Evolutionary conservation across 352 stramenopile species (phyloP), one percentile per base, ranked within the genome.

Genomic region (Phytophthora fragariaefolia): DNA sequence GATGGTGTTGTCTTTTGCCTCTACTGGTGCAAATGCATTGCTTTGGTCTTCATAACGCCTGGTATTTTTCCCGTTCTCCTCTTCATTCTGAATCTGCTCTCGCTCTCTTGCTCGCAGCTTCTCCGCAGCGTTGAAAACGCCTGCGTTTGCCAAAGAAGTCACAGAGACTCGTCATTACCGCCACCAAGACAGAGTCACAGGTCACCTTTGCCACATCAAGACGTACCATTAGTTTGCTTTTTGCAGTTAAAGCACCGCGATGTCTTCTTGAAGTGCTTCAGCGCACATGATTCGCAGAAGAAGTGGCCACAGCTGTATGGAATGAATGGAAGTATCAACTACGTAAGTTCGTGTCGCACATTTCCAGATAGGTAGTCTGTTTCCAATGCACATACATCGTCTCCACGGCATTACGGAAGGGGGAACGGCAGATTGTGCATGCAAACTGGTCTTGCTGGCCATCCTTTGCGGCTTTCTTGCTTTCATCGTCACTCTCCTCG

Each of bases 261-360:
- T 3, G 79, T 87, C 55, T 95, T 96, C 48, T 85, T 88, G 53
- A 90, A 93, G 20, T 90, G 78, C 62, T 93, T 85, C 32, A 98
- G 72, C 24, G 97, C 95, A 56, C 97, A 99, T 20, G 79, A 53
- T 69, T 98, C 83, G 59, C 97, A 99, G 79, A 99, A 99, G 70
- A 98, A 99, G 73, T 99, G 97, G 0, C 85, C 85, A 51, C 97
- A 99, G 15, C 83, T 91, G 38, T 8, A 52, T 1, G 22, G 23
- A 58, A n/a, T n/a, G n/a, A n/a, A n/a, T n/a, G n/a, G n/a, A n/a
- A n/a, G n/a, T n/a, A n/a, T n/a, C n/a, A n/a, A n/a, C n/a, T n/a
- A n/a, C n/a, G n/a, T n/a, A n/a, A n/a, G n/a, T n/a, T n/a, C n/a
- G n/a, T n/a, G n/a, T n/a, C n/a, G n/a, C n/a, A n/a, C n/a, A n/a